Conservation (phyloP, 495 filamentous ascomycete species). For the Astrothelium subdiscretum region DNA sequence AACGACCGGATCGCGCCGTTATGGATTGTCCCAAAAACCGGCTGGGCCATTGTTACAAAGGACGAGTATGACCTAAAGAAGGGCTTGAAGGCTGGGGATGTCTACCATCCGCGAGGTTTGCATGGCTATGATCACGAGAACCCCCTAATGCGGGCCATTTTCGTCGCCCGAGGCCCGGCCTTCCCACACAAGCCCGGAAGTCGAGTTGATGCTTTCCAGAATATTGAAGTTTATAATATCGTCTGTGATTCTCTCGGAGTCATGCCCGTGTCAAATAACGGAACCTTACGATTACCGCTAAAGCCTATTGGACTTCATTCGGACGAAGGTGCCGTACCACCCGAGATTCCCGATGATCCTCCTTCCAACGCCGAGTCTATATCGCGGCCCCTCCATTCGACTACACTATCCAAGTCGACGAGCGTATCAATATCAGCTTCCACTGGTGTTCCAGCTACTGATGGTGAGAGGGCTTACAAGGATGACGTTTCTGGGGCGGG, state of each 20-base stretch:
- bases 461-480: neutral
- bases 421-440: neutral
- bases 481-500: neutral
- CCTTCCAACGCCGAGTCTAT: neutral
- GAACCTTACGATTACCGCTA: conserved; percentile 72
- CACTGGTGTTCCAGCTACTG: neutral
- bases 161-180: conserved; percentile 75
- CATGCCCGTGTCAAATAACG: conserved; percentile 61
- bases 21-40: conserved; percentile 83
- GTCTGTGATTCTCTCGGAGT: conserved; percentile 75
- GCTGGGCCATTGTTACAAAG: conserved; percentile 77
- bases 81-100: conserved; percentile 44
- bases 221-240: conserved; percentile 91
- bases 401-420: neutral
- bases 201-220: conserved; percentile 75
- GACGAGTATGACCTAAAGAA: conserved; percentile 61
- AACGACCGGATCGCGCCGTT: conserved; percentile 83
- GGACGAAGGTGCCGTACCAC: conserved; percentile 25
- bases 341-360: conserved; percentile 24
- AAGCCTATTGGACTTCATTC: conserved; percentile 58
- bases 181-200: conserved; percentile 79
- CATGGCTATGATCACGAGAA: conserved; percentile 89
- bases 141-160: conserved; percentile 86
- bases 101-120: conserved; percentile 65
- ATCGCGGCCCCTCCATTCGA: neutral